phyloP scores from a whole-genome alignment of 192 early-diverging fungal genomes.

The Podila verticillata region DNA sequence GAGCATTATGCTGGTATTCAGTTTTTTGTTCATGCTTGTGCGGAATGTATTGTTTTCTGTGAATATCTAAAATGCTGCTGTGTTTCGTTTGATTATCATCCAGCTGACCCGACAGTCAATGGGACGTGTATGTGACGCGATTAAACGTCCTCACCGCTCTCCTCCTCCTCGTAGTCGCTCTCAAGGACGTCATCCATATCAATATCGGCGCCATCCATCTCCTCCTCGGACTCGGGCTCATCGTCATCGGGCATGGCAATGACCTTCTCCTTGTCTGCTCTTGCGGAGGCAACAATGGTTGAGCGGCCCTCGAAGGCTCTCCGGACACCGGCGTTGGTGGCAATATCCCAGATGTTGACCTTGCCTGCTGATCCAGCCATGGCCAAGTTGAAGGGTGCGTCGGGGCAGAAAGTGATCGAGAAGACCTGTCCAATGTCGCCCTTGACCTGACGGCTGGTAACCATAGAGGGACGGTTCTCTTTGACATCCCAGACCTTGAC shows the following conservation, averaged over 20 bases:
- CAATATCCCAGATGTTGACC: slow-evolving; percentile 92
- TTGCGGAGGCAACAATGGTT: slow-evolving; percentile 29
- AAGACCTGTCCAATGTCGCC: slow-evolving; percentile 78
- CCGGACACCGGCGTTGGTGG: slow-evolving; percentile 86
- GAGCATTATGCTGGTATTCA: neutral
- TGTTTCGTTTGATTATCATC: no score
- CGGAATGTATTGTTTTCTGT: no score
- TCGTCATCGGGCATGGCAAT: slow-evolving; percentile 40
- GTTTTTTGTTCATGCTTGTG: no score
- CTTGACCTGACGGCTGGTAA: slow-evolving; percentile 74
- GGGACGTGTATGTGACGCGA: no score
- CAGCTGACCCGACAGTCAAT: no score
- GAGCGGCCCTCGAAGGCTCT: slow-evolving; percentile 65
- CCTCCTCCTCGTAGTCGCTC: slow-evolving; percentile 49
- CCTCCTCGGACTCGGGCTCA: slow-evolving; percentile 50
- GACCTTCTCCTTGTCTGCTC: slow-evolving; percentile 42
- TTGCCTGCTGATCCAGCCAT: slow-evolving; percentile 91
- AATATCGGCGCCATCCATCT: slow-evolving; percentile 52
- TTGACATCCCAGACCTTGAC: slow-evolving; percentile 95
- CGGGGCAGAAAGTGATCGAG: slow-evolving; percentile 85
- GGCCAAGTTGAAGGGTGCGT: slow-evolving; percentile 90
- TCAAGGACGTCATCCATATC: slow-evolving; percentile 46
- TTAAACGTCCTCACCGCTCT: slow-evolving; percentile 54
- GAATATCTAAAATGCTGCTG: no score
- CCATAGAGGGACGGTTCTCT: slow-evolving; percentile 79